A percentile compares a stretch with the other conserved stretches of the same genome.
Conservation (phyloP, 257 asterid species). For the Solanum neorickii region DNA sequence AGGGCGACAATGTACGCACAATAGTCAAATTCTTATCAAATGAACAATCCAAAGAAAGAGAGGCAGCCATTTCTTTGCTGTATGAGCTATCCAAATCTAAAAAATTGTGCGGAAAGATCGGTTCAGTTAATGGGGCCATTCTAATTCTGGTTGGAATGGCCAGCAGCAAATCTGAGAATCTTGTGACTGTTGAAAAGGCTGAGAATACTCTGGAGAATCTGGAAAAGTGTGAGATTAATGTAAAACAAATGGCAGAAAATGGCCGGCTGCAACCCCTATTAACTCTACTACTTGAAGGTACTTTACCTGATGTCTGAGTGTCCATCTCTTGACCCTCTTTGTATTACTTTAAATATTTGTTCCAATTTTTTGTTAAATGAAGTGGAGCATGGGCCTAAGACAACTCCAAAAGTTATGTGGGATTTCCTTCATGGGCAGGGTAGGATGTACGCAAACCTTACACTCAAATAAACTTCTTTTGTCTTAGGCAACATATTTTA, state of each 20-base stretch:
- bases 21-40: slow-evolving; percentile 66
- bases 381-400: background rate
- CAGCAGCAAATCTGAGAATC: slow-evolving; percentile 82
- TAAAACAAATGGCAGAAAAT: slow-evolving; percentile 87
- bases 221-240: slow-evolving; percentile 72
- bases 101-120: slow-evolving; percentile 67
- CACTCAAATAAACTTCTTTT: background rate
- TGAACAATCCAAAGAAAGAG: slow-evolving; percentile 79
- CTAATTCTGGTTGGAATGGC: slow-evolving; percentile 84
- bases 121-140: slow-evolving; percentile 79
- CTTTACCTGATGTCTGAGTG: background rate
- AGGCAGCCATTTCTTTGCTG: slow-evolving; percentile 78
- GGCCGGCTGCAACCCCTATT: slow-evolving; percentile 85
- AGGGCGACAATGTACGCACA: slow-evolving; percentile 83
- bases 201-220: slow-evolving; percentile 73
- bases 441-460: background rate
- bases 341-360: background rate
- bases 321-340: background rate
- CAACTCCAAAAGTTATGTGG: background rate
- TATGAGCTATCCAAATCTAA: slow-evolving; percentile 82
- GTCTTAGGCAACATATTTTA: background rate
- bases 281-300: slow-evolving; percentile 79
- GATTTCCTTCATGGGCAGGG: background rate
- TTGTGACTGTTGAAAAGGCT: slow-evolving; percentile 64
- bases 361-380: background rate